A percentile compares a stretch with the other conserved stretches of the same genome.
Conservation (phyloP, 352 stramenopile species). For the Blastocystis sp. region DNA sequence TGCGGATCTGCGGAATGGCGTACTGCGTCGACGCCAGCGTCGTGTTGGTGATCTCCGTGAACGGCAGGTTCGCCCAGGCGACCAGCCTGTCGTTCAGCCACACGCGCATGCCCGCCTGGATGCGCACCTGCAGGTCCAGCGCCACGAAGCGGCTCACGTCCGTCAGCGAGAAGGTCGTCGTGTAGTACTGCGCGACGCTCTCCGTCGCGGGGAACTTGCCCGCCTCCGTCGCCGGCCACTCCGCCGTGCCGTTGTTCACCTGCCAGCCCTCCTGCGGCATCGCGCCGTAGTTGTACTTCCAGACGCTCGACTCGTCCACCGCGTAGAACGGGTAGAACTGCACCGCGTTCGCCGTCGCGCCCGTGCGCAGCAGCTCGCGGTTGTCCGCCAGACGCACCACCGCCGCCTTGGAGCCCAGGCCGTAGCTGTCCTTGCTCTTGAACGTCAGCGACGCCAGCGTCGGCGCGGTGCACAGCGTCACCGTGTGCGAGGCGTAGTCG, state of each 20-base stretch:
- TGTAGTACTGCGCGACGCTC: slow-evolving; percentile 66
- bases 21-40: slow-evolving; percentile 56
- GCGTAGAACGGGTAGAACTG: slow-evolving; percentile 49
- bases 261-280: slow-evolving; percentile 48
- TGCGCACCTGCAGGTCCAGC: slow-evolving; percentile 41
- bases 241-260: slow-evolving; percentile 52
- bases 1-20: slow-evolving; percentile 45
- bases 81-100: slow-evolving; percentile 33
- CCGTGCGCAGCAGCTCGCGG: slow-evolving; percentile 41
- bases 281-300: slow-evolving; percentile 45
- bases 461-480: neutral
- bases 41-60: neutral
- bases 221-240: slow-evolving; percentile 24
- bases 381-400: slow-evolving; percentile 25
- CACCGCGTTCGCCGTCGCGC: neutral
- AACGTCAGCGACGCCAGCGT: neutral
- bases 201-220: slow-evolving; percentile 57
- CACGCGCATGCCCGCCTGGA: slow-evolving; percentile 49
- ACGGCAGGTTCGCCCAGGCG: slow-evolving; percentile 25
- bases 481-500: slow-evolving; percentile 20
- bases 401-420: neutral
- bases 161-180: slow-evolving; percentile 37
- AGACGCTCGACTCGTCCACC: neutral
- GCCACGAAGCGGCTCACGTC: slow-evolving; percentile 24
- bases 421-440: slow-evolving; percentile 1